Conservation (phyloP, 495 filamentous ascomycete genomes). For the Penicillium pulvis region DNA sequence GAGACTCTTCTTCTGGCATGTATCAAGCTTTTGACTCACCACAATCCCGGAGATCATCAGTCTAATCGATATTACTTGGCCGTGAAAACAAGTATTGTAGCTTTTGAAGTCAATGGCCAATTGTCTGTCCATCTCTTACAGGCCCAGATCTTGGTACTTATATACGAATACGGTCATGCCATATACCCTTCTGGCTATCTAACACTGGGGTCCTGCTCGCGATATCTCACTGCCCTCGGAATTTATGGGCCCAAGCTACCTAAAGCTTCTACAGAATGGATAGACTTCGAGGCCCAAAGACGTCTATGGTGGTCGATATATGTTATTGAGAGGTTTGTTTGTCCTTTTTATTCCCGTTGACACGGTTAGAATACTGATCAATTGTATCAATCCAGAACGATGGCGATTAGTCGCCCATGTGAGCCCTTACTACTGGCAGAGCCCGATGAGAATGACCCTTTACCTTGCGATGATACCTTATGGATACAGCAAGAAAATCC, state of each 20-base stretch:
- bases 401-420: slow-evolving; percentile 13
- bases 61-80: slow-evolving; percentile 11
- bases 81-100: slow-evolving; percentile 11
- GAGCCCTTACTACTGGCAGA: slow-evolving; percentile 10
- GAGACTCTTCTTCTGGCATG: slow-evolving; percentile 15
- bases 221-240: slow-evolving; percentile 12
- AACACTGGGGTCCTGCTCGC: slow-evolving; percentile 13
- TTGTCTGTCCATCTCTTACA: slow-evolving; percentile 16
- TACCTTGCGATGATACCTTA: slow-evolving; percentile 12
- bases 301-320: slow-evolving; percentile 21
- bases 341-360: background rate
- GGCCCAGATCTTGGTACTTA: slow-evolving; percentile 15
- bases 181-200: slow-evolving; percentile 18
- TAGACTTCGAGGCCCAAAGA: slow-evolving; percentile 12
- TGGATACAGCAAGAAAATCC: too few species aligned
- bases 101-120: slow-evolving; percentile 12
- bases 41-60: background rate
- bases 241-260: background rate
- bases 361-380: background rate
- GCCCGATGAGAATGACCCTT: slow-evolving; percentile 7
- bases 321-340: slow-evolving; percentile 18
- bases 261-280: slow-evolving; percentile 7
- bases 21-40: slow-evolving; percentile 11
- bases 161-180: slow-evolving; percentile 18
- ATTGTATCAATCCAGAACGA: background rate